phyloP scores from a whole-genome alignment of 129 eudicot species.

The Tanacetum coccineum region DNA sequence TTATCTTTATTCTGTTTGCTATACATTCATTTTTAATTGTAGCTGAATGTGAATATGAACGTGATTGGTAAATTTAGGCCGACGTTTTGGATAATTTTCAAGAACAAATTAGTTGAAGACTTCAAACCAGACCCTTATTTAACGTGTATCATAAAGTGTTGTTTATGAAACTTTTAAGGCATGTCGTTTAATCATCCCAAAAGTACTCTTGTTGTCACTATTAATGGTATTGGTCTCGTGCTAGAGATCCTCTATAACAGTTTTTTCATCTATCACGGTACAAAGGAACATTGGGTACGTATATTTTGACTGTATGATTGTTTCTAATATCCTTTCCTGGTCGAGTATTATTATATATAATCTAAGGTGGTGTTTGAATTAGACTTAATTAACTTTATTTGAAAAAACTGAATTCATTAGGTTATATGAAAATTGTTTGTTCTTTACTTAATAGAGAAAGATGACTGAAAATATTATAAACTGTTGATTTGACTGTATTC shows the following conservation, averaged over 20 bases:
- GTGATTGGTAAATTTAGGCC: constrained; percentile 32
- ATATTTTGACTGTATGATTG: not conserved
- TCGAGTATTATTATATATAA: not conserved
- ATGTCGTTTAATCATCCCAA: constrained; percentile 49
- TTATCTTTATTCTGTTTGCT: not conserved
- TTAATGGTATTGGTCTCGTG: constrained; percentile 43
- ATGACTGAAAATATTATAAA: constrained; percentile 6
- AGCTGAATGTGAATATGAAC: no score
- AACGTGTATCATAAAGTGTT: constrained; percentile 48
- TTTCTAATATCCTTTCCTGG: no score
- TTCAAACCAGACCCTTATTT: constrained; percentile 48
- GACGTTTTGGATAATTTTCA: constrained; percentile 32
- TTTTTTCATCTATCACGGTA: constrained; percentile 30
- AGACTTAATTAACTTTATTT: no score
- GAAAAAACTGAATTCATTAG: no score
- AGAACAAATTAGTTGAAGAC: constrained; percentile 45
- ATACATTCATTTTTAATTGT: not conserved
- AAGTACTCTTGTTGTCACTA: constrained; percentile 49
- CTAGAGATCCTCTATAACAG: constrained; percentile 41
- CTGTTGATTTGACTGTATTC: constrained; percentile 19
- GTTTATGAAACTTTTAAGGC: constrained; percentile 58
- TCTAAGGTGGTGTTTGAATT: no score
- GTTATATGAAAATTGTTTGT: no score
- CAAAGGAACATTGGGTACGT: not conserved
- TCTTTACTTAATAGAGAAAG: no score